Conservation (phyloP, 768 basidiomycete species). For the Xerocomellus intermedius region DNA sequence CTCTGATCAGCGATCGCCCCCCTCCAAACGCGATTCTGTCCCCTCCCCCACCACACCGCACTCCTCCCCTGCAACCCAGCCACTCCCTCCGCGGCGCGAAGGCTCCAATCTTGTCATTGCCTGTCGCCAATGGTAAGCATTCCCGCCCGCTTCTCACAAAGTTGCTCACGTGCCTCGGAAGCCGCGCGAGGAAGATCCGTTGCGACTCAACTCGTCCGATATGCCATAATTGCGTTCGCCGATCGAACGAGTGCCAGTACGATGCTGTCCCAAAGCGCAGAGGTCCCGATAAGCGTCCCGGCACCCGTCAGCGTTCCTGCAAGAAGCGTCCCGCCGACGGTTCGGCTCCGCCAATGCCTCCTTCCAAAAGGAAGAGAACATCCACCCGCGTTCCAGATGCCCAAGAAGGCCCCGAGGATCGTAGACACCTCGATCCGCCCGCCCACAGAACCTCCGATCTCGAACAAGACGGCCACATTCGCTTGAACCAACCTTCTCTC, state of each 20-base stretch:
- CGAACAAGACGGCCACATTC: conserved; percentile 23
- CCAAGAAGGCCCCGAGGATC: conserved; percentile 30
- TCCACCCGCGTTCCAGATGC: conserved; percentile 31
- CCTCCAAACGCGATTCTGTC: conserved; percentile 45
- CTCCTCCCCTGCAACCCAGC: conserved; percentile 24
- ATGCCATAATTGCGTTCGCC: conserved; percentile 79
- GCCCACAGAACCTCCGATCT: conserved; percentile 26
- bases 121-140: conserved; percentile 75
- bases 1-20: conserved; percentile 31
- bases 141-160: conserved; percentile 28
- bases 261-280: conserved; percentile 78
- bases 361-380: conserved; percentile 54
- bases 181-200: conserved; percentile 81
- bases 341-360: conserved; percentile 49
- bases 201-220: conserved; percentile 81
- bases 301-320: conserved; percentile 79
- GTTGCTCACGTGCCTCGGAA: conserved; percentile 40
- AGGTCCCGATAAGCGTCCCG: conserved; percentile 84
- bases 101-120: conserved; percentile 74
- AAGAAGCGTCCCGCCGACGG: conserved; percentile 69
- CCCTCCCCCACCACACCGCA: conserved; percentile 35
- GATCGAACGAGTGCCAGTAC: conserved; percentile 76
- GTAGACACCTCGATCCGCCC: conserved; percentile 28
- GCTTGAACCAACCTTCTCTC: conserved; percentile 32
- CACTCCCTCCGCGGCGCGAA: conserved; percentile 46